Evolutionary conservation across 495 filamentous ascomycete genomes (phyloP).

Genomic region (Penicillium bialowiezense): DNA sequence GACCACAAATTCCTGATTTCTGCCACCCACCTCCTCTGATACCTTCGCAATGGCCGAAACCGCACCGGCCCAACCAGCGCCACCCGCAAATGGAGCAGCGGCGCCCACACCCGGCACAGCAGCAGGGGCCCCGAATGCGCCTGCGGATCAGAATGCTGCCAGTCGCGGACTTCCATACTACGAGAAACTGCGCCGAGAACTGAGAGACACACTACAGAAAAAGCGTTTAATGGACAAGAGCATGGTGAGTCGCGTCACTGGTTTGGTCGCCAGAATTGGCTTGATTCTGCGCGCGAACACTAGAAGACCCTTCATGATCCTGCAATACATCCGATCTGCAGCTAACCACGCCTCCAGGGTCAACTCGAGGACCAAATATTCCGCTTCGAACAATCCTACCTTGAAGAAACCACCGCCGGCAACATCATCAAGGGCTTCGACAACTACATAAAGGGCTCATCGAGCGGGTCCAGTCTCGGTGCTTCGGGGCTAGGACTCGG

Average conservation of each 20-base stretch:
- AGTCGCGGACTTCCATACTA: slow-evolving; percentile 64
- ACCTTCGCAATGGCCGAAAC: slow-evolving; percentile 52
- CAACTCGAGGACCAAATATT: slow-evolving; percentile 79
- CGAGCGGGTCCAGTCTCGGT: slow-evolving; percentile 32
- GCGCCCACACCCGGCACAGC: slow-evolving; percentile 20
- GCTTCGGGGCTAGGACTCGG: slow-evolving; percentile 46
- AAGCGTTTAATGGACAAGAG: slow-evolving; percentile 66
- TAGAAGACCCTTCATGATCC: neutral
- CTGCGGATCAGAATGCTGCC: slow-evolving; percentile 24
- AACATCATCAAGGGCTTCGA: slow-evolving; percentile 99
- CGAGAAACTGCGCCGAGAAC: slow-evolving; percentile 67
- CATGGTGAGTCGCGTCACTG: slow-evolving; percentile 45
- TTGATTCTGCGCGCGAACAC: neutral
- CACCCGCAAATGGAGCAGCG: slow-evolving; percentile 17
- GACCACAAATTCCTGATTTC: neutral
- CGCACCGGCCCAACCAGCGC: slow-evolving; percentile 32
- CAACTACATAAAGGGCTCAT: slow-evolving; percentile 88
- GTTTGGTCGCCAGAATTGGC: neutral
- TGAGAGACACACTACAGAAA: slow-evolving; percentile 64
- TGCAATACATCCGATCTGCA: neutral
- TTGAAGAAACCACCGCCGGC: slow-evolving; percentile 83
- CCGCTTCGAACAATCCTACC: slow-evolving; percentile 79
- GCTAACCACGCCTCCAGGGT: slow-evolving; percentile 34
- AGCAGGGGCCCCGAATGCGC: slow-evolving; percentile 31
- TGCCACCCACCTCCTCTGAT: neutral